phyloP scores from a whole-genome alignment of 306 rosid species.

The Luffa acutangula region DNA sequence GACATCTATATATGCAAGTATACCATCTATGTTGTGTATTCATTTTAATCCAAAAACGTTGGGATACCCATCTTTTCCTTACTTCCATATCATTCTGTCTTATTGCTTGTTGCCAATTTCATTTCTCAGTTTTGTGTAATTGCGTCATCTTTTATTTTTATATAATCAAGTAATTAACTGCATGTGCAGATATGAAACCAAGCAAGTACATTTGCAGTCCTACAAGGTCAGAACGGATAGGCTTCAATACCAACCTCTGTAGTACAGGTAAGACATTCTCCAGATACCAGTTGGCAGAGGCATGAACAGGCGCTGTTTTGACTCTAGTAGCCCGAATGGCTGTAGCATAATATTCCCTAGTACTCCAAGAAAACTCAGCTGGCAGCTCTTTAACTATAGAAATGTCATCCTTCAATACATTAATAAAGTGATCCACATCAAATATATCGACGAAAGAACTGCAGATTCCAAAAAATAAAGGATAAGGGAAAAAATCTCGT shows the following conservation, averaged over 20 bases:
- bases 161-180: not conserved
- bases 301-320: conserved; percentile 92
- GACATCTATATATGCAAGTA: not conserved
- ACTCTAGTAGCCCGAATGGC: conserved; percentile 76
- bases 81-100: not conserved
- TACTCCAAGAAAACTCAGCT: conserved; percentile 75
- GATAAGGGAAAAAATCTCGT: conserved; percentile 9
- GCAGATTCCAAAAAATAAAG: conserved; percentile 14
- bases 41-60: not conserved
- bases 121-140: not conserved
- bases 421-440: conserved; percentile 94
- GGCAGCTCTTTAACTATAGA: conserved; percentile 84
- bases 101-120: not conserved
- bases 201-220: not conserved
- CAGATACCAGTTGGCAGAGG: conserved; percentile 82
- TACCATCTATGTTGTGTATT: not conserved
- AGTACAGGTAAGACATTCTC: conserved; percentile 76
- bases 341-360: conserved; percentile 69
- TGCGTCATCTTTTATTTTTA: not conserved
- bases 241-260: conserved; percentile 56
- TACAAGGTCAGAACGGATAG: not conserved
- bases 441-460: conserved; percentile 91
- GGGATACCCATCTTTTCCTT: not conserved
- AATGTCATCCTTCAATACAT: conserved; percentile 73
- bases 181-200: not conserved